These are phyloP conservation scores for Acacia acuminata DNA, from an alignment of 306 rosid genomes.

Conservation along the genomic window DNA sequence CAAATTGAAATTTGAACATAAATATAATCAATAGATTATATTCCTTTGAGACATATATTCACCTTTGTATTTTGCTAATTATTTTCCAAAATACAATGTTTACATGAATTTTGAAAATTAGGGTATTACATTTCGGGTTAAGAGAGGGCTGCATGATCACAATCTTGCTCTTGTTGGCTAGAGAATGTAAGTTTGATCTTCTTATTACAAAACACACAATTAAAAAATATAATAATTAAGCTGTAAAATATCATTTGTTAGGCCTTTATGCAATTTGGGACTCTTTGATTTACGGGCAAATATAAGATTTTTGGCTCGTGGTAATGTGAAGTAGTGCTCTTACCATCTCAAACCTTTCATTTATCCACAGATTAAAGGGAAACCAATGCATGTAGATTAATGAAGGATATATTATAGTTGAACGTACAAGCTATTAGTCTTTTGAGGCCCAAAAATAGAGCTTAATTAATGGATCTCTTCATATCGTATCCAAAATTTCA, in stretches of 20 bases:
- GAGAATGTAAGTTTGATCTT: too few species aligned
- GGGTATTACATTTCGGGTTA: too few species aligned
- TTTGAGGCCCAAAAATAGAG: not conserved
- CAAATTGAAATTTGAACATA: too few species aligned
- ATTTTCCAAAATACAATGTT: too few species aligned
- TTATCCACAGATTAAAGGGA: not conserved
- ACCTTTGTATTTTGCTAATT: too few species aligned
- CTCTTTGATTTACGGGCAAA: not conserved
- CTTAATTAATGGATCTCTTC: not conserved
- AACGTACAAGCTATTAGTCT: not conserved
- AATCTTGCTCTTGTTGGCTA: too few species aligned
- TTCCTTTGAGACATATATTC: too few species aligned
- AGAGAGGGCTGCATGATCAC: too few species aligned
- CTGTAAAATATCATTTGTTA: not conserved
- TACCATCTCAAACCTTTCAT: not conserved
- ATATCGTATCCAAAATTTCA: not conserved
- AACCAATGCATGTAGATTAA: not conserved
- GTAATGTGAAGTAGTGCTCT: not conserved
- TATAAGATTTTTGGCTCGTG: not conserved
- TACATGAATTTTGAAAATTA: too few species aligned
- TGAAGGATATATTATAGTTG: not conserved
- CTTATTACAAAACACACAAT: too few species aligned
- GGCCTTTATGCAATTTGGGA: not conserved
- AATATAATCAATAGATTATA: too few species aligned
- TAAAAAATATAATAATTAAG: too few species aligned